Percentiles rank a stretch among this genome's conserved stretches.
Conservation (phyloP, 352 stramenopile species). For the Pythium graminicola region DNA sequence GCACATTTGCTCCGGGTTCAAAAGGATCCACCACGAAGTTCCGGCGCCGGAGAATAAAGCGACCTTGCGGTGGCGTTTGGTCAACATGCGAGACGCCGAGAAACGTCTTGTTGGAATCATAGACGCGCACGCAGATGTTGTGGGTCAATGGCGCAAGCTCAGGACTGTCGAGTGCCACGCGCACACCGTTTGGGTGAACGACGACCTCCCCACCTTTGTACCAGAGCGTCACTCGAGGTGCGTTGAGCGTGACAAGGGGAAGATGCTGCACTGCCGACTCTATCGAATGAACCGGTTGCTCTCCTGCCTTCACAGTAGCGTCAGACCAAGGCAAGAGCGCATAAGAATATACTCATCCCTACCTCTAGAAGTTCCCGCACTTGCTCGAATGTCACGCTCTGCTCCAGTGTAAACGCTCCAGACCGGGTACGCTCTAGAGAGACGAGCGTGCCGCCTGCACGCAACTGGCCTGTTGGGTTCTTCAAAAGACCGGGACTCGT, state of each 20-base stretch:
- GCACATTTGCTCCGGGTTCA: not conserved
- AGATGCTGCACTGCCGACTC: constrained; percentile 55
- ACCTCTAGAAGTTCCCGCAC: constrained; percentile 40
- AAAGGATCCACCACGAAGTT: constrained; percentile 30
- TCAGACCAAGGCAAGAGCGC: not conserved
- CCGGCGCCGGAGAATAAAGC: constrained; percentile 57
- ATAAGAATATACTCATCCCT: not conserved
- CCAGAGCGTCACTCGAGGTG: constrained; percentile 33
- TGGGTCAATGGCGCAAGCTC: constrained; percentile 22
- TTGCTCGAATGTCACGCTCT: constrained; percentile 54
- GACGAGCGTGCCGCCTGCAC: constrained; percentile 59
- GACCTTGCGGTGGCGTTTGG: constrained; percentile 14
- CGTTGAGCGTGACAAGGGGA: constrained; percentile 34
- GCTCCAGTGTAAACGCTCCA: constrained; percentile 42
- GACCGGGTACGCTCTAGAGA: constrained; percentile 56
- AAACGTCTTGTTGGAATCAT: constrained; percentile 30
- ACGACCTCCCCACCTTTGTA: constrained; percentile 36
- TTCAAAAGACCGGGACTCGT: not conserved
- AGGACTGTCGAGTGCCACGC: constrained; percentile 3
- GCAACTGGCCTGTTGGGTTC: constrained; percentile 21
- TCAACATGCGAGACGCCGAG: constrained; percentile 59
- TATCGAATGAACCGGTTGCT: constrained; percentile 43
- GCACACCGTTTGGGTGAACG: constrained; percentile 29
- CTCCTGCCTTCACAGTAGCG: constrained; percentile 24
- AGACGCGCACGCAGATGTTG: constrained; percentile 48